Evolutionary conservation across 805 yeast species (phyloP), one percentile per base, ranked within the genome.

Genomic region (Saturnispora saitoi): DNA sequence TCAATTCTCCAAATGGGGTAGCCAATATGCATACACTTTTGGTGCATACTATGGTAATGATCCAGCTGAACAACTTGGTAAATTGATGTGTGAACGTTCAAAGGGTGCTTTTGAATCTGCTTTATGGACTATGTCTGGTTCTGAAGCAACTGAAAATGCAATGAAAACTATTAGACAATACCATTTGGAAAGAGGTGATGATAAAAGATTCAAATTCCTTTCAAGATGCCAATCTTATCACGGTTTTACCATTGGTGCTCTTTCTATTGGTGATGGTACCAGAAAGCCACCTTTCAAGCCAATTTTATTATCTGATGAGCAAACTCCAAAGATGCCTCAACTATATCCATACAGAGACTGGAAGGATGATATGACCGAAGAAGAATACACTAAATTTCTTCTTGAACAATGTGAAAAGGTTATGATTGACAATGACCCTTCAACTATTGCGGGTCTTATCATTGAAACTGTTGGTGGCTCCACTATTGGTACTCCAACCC

Each of bases 61-160:
- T 44, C 58, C 63, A 5, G 69, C 76, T 29, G 77, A 73, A 54
- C 66, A 62, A 3, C 58, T 73, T 40, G 66, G 70, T 37, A 58
- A 70, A 47, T 69, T 68, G 76, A 80, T 59, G 51, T 60, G 70
- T 51, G 67, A 64, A 1, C 57, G 64, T 29, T 70, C 73, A 28
- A 52, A 62, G 17, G 69, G 66, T 42, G 69, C 64, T 2, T 70
- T 70, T 51, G 59, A 60, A 9, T 64, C 71, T 29, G 73, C 70
- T 14, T 49, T 70, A 40, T 65, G 85, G 50, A 73, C 79, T 51
- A 80, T 80, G 58, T 77, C 86, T 2, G 95, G 95, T 48, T 73
- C 89, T 19, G 91, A 83, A 63, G 86, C 90, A 38, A 84, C 83
- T 57, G 91, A 83, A 62, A 87, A 87, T 31, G 89, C 89, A 2